These are phyloP conservation scores for Cynanchum wilfordii DNA, from an alignment of 257 asterid species.

Conservation along the genomic window DNA sequence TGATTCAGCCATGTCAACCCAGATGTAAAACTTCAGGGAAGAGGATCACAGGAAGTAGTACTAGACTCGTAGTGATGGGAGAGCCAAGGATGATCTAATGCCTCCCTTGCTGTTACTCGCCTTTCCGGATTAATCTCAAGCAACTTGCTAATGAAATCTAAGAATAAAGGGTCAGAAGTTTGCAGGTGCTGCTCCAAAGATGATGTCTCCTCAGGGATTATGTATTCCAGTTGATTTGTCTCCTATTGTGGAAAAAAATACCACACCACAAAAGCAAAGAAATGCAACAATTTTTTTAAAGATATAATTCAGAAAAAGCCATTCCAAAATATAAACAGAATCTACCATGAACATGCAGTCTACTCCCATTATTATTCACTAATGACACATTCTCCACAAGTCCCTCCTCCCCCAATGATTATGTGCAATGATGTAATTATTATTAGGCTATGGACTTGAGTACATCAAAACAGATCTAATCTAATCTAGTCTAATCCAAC, in stretches of 20 bases:
- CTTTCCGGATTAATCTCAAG: constrained; percentile 68
- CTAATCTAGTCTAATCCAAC: neutral
- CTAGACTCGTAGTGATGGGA: constrained; percentile 32
- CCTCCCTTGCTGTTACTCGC: constrained; percentile 71
- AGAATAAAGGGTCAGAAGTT: constrained; percentile 47
- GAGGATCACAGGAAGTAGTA: constrained; percentile 18
- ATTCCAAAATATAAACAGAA: neutral
- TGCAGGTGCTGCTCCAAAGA: constrained; percentile 69
- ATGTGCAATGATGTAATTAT: constrained; percentile 1
- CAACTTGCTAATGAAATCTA: constrained; percentile 52
- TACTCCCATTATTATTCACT: neutral
- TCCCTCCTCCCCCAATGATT: neutral
- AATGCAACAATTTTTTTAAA: neutral
- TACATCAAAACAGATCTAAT: neutral
- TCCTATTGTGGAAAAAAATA: constrained; percentile 31
- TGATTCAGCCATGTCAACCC: neutral
- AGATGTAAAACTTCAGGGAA: neutral
- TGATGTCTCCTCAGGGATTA: constrained; percentile 53
- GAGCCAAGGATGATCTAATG: constrained; percentile 81
- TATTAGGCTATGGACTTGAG: neutral
- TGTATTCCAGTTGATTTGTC: constrained; percentile 58
- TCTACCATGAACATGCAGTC: neutral
- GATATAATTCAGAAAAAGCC: neutral
- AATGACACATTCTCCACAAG: neutral
- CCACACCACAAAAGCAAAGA: neutral